A percentile compares a stretch with the other conserved stretches of the same genome.
phyloP scores from a whole-genome alignment of 768 basidiomycete species.

The Termitomyces sp. region DNA sequence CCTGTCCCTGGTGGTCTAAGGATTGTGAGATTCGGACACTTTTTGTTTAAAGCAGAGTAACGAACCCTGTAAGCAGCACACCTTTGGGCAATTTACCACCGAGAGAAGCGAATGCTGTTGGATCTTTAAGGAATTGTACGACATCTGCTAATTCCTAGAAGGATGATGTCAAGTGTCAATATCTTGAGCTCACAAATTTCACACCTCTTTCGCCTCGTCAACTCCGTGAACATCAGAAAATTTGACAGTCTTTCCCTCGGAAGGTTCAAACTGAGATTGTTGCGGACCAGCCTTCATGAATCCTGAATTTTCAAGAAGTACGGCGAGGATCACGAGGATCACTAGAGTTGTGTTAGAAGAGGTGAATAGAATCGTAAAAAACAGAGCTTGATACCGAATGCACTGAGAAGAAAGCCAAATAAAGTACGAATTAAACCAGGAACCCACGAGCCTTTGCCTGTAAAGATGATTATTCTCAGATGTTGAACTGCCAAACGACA shows the following conservation, averaged over 20 bases:
- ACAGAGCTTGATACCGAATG: conserved; percentile 52
- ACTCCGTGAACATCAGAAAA: conserved; percentile 97
- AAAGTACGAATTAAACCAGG: conserved; percentile 60
- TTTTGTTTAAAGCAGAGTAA: not conserved
- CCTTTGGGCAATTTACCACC: conserved; percentile 96
- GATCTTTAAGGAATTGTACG: conserved; percentile 93
- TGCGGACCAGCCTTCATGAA: conserved; percentile 84
- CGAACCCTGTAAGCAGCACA: conserved; percentile 76
- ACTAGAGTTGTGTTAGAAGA: conserved; percentile 33
- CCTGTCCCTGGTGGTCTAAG: conserved; percentile 82
- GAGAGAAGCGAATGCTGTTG: conserved; percentile 80
- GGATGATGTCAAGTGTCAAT: conserved; percentile 4
- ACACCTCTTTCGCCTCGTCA: conserved; percentile 90
- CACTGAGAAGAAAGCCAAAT: conserved; percentile 39
- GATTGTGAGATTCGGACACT: not conserved
- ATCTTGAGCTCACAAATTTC: conserved; percentile 13
- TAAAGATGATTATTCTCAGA: conserved; percentile 3
- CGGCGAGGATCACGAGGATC: conserved; percentile 79
- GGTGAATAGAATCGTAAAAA: too few relatives aligned
- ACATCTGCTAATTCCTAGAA: conserved; percentile 85
- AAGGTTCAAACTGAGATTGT: conserved; percentile 78
- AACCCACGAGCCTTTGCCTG: conserved; percentile 67
- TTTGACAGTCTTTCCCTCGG: conserved; percentile 74
- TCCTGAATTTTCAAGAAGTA: conserved; percentile 90
- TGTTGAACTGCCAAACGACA: conserved; percentile 10